Base-by-base conservation (phyloP, 306 rosid species). In the Amphicarpaea edgeworthii region DNA sequence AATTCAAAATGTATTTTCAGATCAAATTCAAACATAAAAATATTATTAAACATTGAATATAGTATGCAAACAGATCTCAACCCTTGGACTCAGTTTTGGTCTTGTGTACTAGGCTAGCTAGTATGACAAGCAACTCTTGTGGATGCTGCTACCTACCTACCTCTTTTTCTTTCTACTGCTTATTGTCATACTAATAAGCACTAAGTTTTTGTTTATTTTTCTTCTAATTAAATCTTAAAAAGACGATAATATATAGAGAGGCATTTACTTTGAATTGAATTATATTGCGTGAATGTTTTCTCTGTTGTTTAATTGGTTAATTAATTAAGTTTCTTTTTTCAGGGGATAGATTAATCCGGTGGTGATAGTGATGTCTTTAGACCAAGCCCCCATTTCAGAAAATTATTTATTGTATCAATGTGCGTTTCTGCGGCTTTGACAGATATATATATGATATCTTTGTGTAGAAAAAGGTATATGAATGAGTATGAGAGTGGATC, bases 1-100 rank as follows among this genome's bases (percentile, higher is more conserved):
- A 57, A 24, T 57, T 23, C 16, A 55, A 55, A 55, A 24, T 55
- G 37, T 14, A 55, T 23, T 23, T 55, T 55, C 17, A 58, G 38
- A 26, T 26, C 8, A 58, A 23, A 58, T 58, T 58, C 65, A 59
- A 59, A 28, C 19, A 28, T 7, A 59, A 57, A 21, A 59, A 28
- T 59, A 28, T 59, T 28, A 26, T 14, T 59, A 2, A 26, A 59
- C 12, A 15, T 28, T 59, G 20, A 32, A 59, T 59, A 26, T 58
- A 49, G 16, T 3, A 28, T 59, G 40, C 41, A 3, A 12, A 7
- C 64, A 26, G 6, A 8, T 26, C 37, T 24, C 63, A 57, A 57
- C 16, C 23, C n/a, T 58, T 58, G 40, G 19, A 58, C 65, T 58
- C 20, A 26, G 41, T 26, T 58, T 28, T 58, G 12, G 65, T 58